These are phyloP conservation scores for Fragaria vesca DNA, from an alignment of 306 rosid species.

Conservation along the genomic window DNA sequence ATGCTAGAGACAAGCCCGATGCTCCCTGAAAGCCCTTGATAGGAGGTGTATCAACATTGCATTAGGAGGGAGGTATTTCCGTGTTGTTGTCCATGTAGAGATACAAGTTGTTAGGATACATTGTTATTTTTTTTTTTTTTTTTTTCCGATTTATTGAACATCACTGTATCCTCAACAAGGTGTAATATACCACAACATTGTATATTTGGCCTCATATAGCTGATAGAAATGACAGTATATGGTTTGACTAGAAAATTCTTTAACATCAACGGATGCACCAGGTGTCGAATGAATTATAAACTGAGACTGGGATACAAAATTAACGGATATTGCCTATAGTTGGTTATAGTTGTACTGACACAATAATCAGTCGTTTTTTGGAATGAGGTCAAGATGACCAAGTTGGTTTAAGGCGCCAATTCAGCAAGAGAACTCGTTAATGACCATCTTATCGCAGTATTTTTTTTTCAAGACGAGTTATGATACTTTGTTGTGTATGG, in stretches of 20 bases:
- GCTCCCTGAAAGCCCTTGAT: conserved; percentile 44
- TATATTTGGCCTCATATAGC: conserved; percentile 18
- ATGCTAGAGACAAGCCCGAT: conserved; percentile 38
- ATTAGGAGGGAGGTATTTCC: conserved; percentile 8
- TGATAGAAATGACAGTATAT: conserved; percentile 8
- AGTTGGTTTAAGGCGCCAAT: too few relatives aligned
- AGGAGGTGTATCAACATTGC: conserved; percentile 23
- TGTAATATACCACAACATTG: conserved; percentile 11
- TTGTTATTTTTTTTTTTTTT: conserved; percentile 6
- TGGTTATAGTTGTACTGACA: too few relatives aligned
- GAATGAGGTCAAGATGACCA: too few relatives aligned
- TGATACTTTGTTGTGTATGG: too few relatives aligned
- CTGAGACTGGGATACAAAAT: background rate
- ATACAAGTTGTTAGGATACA: conserved; percentile 19
- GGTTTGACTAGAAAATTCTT: background rate
- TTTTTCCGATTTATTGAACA: conserved; percentile 5
- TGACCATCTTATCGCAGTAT: too few relatives aligned
- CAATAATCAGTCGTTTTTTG: too few relatives aligned
- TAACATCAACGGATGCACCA: background rate
- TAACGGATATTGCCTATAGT: too few relatives aligned
- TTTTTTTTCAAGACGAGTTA: too few relatives aligned
- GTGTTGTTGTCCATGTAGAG: background rate
- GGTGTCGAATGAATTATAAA: background rate
- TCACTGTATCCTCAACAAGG: background rate
- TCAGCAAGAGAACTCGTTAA: too few relatives aligned